Evolutionary conservation across 2,329 filamentous ascomycete species (phyloP).

Genomic region (Beauveria sp.): DNA sequence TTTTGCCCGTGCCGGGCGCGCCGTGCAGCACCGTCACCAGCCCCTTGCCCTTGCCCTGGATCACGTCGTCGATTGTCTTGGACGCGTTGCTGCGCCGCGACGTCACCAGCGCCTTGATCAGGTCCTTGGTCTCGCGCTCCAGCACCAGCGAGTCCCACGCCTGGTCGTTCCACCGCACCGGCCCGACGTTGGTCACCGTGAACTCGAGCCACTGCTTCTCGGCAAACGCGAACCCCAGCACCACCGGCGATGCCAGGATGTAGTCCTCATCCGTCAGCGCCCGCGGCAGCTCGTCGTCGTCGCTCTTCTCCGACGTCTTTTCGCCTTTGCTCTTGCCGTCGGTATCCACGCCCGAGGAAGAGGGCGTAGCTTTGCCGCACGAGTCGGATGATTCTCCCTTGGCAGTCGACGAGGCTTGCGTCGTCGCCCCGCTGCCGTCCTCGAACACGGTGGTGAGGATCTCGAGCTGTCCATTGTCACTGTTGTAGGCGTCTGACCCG

Average conservation of each 20-base stretch:
- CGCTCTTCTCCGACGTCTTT: slow-evolving; percentile 13
- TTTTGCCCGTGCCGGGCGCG: slow-evolving; percentile 82
- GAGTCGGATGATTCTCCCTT: slow-evolving; percentile 13
- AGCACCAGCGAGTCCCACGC: slow-evolving; percentile 80
- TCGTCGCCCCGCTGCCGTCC: slow-evolving; percentile 19
- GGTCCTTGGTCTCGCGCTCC: slow-evolving; percentile 49
- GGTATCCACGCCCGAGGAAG: not conserved
- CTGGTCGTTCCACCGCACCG: slow-evolving; percentile 77
- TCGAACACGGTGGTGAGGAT: slow-evolving; percentile 46
- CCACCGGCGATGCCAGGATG: slow-evolving; percentile 73
- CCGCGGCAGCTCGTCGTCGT: slow-evolving; percentile 25
- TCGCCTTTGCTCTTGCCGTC: not conserved
- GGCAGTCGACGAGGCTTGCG: slow-evolving; percentile 8
- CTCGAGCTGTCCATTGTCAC: slow-evolving; percentile 31
- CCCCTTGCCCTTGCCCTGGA: slow-evolving; percentile 78
- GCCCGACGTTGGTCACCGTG: slow-evolving; percentile 66
- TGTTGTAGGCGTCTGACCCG: slow-evolving; percentile 32
- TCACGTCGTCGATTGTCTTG: slow-evolving; percentile 75
- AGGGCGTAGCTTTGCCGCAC: slow-evolving; percentile 5
- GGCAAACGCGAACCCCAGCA: slow-evolving; percentile 78
- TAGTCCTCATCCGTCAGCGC: slow-evolving; percentile 77
- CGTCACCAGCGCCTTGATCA: slow-evolving; percentile 70
- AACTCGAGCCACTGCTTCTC: slow-evolving; percentile 92
- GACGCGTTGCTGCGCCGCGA: slow-evolving; percentile 77
- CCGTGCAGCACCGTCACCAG: slow-evolving; percentile 77